These are phyloP conservation scores for Platismatia glauca DNA, from an alignment of 495 filamentous ascomycete genomes.

Conservation along the genomic window DNA sequence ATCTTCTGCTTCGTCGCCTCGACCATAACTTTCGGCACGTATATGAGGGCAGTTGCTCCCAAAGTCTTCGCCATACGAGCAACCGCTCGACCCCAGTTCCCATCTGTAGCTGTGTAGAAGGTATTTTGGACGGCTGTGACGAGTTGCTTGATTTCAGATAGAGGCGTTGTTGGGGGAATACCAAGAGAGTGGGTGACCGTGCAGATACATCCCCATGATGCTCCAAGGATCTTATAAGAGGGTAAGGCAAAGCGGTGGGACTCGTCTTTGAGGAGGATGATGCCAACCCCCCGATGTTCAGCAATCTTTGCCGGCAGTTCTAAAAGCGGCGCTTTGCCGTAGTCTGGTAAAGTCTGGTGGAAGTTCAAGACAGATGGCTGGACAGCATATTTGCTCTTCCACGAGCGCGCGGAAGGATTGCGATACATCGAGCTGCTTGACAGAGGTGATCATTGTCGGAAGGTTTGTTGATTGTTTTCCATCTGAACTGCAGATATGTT, in stretches of 20 bases:
- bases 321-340: slow-evolving; percentile 42
- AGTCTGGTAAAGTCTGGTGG: slow-evolving; percentile 45
- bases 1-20: slow-evolving; percentile 45
- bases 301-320: slow-evolving; percentile 42
- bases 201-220: slow-evolving; percentile 60
- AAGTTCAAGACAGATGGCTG: slow-evolving; percentile 27
- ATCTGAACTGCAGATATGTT: too few relatives aligned
- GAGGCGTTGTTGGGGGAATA: slow-evolving; percentile 29
- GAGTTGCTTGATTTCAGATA: slow-evolving; percentile 35
- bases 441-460: too few relatives aligned
- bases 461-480: too few relatives aligned
- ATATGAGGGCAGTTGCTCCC: slow-evolving; percentile 41
- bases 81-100: slow-evolving; percentile 65
- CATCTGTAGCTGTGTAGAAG: slow-evolving; percentile 53
- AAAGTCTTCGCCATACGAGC: slow-evolving; percentile 54
- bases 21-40: slow-evolving; percentile 48
- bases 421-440: slow-evolving; percentile 7
- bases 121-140: slow-evolving; percentile 28
- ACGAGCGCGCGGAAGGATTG: slow-evolving; percentile 12
- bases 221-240: slow-evolving; percentile 69
- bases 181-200: slow-evolving; percentile 38
- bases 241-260: slow-evolving; percentile 52
- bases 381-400: neutral
- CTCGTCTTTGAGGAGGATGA: slow-evolving; percentile 52
- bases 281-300: slow-evolving; percentile 43